These are phyloP conservation scores for Monosporascus sp. DNA, from an alignment of 2,329 filamentous ascomycete genomes.

Conservation along the genomic window DNA sequence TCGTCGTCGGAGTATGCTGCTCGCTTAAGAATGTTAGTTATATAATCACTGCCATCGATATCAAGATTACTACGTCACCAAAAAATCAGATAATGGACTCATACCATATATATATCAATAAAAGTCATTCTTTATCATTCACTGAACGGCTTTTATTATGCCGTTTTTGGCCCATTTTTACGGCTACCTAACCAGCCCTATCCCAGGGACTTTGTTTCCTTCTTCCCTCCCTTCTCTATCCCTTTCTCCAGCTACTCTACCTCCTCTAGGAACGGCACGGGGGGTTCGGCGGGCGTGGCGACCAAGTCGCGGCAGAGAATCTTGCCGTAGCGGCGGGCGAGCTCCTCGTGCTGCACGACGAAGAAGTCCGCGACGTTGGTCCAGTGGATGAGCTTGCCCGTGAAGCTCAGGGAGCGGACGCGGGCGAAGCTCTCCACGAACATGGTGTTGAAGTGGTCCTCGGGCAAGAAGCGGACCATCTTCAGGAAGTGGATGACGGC, in stretches of 20 bases:
- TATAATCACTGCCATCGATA: too few species aligned
- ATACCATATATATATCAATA: too few species aligned
- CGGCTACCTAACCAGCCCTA: neutral
- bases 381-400: conserved; percentile 68
- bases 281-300: conserved; percentile 2
- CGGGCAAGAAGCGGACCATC: conserved; percentile 38
- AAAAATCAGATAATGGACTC: too few species aligned
- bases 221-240: neutral
- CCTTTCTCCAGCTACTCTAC: neutral
- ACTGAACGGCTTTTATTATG: too few species aligned
- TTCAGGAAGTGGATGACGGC: conserved; percentile 45
- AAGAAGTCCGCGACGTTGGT: conserved; percentile 67
- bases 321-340: conserved; percentile 35
- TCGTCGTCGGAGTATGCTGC: too few species aligned
- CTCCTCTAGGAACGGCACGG: neutral
- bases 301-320: conserved; percentile 7
- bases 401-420: conserved; percentile 76
- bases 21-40: too few species aligned
- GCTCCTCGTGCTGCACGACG: conserved; percentile 72
- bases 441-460: conserved; percentile 63
- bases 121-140: too few species aligned
- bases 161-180: neutral
- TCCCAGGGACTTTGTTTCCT: neutral
- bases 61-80: too few species aligned
- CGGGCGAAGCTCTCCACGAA: conserved; percentile 94